These are phyloP conservation scores for Diversispora eburnea DNA, from an alignment of 192 early-diverging fungal genomes.

Conservation along the genomic window DNA sequence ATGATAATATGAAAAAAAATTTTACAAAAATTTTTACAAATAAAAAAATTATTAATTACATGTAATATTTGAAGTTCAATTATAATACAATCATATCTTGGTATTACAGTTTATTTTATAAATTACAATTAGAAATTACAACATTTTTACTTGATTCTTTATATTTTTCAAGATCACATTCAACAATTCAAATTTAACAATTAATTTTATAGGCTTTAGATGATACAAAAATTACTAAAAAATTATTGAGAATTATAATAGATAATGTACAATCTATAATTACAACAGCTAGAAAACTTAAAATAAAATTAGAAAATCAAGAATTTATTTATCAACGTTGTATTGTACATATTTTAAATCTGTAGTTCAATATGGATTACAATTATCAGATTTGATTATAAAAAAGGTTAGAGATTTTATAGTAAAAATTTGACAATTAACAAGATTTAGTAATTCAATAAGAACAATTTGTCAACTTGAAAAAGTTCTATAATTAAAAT, in stretches of 20 bases:
- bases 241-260: conserved; percentile 10
- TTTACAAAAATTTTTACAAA: neutral
- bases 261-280: conserved; percentile 19
- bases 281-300: neutral
- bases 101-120: conserved; percentile 1
- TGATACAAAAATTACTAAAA: conserved; percentile 11
- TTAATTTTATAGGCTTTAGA: neutral
- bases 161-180: conserved; percentile 5
- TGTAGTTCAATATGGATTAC: conserved; percentile 16
- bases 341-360: conserved; percentile 9
- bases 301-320: conserved; percentile 5
- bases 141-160: conserved; percentile 15
- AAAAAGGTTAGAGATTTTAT: conserved; percentile 11
- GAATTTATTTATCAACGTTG: conserved; percentile 17
- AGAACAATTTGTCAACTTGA: conserved; percentile 16
- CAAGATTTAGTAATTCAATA: conserved; percentile 17
- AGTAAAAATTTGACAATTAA: conserved; percentile 6
- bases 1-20: conserved; percentile 7
- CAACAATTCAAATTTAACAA: neutral
- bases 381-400: neutral
- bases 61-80: conserved; percentile 17
- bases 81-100: conserved; percentile 17
- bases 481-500: conserved; percentile 3
- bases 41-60: conserved; percentile 6
- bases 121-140: conserved; percentile 8